Evolutionary conservation across 768 basidiomycete genomes (phyloP).

Genomic region (Phaffia tasmanica): DNA sequence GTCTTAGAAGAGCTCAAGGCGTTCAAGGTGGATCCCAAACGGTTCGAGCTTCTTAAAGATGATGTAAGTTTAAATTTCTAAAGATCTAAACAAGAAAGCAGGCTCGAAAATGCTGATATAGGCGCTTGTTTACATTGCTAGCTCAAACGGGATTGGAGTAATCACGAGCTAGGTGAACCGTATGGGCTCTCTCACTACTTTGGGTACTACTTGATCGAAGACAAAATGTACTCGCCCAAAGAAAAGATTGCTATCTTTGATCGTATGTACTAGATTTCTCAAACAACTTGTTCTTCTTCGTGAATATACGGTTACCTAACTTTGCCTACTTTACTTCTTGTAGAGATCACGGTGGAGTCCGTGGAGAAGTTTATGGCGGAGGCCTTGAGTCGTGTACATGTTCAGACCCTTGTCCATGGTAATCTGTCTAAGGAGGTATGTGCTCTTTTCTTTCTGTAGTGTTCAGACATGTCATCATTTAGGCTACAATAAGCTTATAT

Average conservation of each 20-base stretch:
- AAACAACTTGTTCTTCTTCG: not conserved
- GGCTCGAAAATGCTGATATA: not conserved
- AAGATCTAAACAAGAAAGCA: not conserved
- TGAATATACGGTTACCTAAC: not conserved
- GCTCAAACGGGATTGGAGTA: slow-evolving; percentile 68
- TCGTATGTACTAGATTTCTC: slow-evolving; percentile 44
- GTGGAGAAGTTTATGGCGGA: slow-evolving; percentile 52
- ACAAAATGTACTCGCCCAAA: slow-evolving; percentile 55
- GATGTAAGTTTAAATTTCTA: slow-evolving; percentile 45
- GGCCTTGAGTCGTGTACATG: slow-evolving; percentile 54
- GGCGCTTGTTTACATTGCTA: slow-evolving; percentile 33
- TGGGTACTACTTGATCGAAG: slow-evolving; percentile 54
- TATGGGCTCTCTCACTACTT: slow-evolving; percentile 70
- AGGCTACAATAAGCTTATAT: not conserved
- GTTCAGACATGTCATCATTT: not conserved
- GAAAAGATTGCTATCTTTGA: slow-evolving; percentile 67
- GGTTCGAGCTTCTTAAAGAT: slow-evolving; percentile 73
- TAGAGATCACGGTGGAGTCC: slow-evolving; percentile 63
- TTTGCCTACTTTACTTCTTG: not conserved
- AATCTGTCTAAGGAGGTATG: slow-evolving; percentile 75
- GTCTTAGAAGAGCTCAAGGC: slow-evolving; percentile 59
- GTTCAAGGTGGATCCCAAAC: slow-evolving; percentile 54
- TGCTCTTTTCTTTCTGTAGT: not conserved
- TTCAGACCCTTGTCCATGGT: slow-evolving; percentile 66
- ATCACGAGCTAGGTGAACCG: slow-evolving; percentile 75